Conservation (phyloP, 2,329 filamentous ascomycete genomes). For the Gyromitra esculenta region DNA sequence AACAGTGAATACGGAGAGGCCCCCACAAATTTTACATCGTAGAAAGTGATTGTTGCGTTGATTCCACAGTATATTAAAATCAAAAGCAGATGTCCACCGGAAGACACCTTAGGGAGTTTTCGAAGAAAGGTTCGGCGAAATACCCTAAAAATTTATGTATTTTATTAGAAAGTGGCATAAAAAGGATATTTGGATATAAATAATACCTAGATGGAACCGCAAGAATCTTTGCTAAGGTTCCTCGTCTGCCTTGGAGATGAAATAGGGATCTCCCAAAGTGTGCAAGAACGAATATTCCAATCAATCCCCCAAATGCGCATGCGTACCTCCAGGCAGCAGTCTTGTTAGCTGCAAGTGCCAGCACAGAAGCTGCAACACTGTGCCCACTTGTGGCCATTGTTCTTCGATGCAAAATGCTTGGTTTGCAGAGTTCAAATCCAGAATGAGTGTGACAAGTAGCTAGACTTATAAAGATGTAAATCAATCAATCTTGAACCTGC, state of each 20-base stretch:
- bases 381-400: conserved; percentile 22
- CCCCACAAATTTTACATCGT: conserved; percentile 57
- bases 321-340: conserved; percentile 41
- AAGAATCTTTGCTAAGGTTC: conserved; percentile 52
- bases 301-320: conserved; percentile 46
- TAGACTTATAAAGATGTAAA: conserved; percentile 29
- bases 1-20: conserved; percentile 52
- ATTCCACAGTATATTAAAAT: conserved; percentile 60
- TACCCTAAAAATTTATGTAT: conserved; percentile 31
- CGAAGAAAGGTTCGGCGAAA: conserved; percentile 58
- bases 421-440: conserved; percentile 1
- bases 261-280: conserved; percentile 55
- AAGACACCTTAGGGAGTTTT: conserved; percentile 61
- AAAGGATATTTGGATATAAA: neutral
- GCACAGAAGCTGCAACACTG: conserved; percentile 11
- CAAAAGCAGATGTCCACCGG: conserved; percentile 61
- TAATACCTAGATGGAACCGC: conserved; percentile 54
- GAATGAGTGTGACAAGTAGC: conserved; percentile 33
- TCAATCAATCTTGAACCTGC: neutral
- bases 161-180: conserved; percentile 10
- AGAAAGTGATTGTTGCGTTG: conserved; percentile 61
- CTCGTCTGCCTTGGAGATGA: conserved; percentile 52
- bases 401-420: neutral
- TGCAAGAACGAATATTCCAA: conserved; percentile 54
- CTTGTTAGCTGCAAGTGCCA: conserved; percentile 24